Conservation (phyloP, 2,329 filamentous ascomycete species). For the Cytospora chrysosperma region DNA sequence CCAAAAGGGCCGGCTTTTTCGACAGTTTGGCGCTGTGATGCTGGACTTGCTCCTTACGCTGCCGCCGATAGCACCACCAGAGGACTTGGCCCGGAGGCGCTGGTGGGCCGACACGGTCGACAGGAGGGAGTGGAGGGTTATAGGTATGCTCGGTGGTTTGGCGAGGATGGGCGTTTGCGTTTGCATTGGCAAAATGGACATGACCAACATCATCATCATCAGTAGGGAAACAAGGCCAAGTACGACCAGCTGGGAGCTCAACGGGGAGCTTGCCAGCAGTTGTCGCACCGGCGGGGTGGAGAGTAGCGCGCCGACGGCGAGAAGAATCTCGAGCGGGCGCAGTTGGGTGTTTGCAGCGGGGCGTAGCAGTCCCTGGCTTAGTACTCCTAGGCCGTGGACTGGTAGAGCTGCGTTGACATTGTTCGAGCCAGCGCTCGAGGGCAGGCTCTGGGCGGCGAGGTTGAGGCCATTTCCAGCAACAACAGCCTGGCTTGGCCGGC, state of each 20-base stretch:
- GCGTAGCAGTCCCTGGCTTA: conserved; percentile 15
- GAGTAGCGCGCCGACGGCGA: not conserved
- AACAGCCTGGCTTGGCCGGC: not conserved
- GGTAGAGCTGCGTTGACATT: conserved; percentile 7
- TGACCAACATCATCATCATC: conserved; percentile 19
- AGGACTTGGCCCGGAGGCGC: not conserved
- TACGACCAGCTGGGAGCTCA: conserved; percentile 17
- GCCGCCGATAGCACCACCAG: conserved; percentile 1
- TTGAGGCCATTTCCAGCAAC: not conserved
- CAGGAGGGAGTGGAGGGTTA: conserved; percentile 10
- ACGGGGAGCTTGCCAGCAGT: conserved; percentile 7
- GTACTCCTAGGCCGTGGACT: conserved; percentile 6
- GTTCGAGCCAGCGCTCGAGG: not conserved
- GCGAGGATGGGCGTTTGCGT: conserved; percentile 10
- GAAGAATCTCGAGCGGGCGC: not conserved
- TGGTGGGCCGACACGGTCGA: conserved; percentile 10
- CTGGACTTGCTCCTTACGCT: not conserved
- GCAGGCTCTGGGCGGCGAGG: not conserved
- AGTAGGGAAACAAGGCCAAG: conserved; percentile 23
- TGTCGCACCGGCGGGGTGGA: conserved; percentile 18
- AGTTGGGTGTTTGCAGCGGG: conserved; percentile 8
- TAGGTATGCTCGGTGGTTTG: not conserved
- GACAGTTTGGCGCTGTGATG: not conserved
- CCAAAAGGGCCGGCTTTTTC: not conserved
- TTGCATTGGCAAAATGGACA: conserved; percentile 20